phyloP scores from a whole-genome alignment of 169 alveolate genomes.

The Cryptosporidium felis region DNA sequence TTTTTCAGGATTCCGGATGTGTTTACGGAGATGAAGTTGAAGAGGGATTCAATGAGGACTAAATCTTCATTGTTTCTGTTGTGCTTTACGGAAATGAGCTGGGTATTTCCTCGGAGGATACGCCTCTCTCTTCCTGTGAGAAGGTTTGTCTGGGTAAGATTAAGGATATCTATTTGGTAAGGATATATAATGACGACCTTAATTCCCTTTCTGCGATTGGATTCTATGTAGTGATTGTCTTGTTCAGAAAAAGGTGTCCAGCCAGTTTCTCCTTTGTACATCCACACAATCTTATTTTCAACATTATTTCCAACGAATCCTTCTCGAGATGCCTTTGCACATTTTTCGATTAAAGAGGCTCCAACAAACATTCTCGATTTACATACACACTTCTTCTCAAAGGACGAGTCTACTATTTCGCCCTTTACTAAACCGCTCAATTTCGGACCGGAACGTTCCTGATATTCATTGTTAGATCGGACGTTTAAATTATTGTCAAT shows the following conservation, averaged over 20 bases:
- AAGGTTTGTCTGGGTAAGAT: not conserved
- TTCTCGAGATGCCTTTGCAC: too few relatives aligned
- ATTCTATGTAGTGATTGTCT: not conserved
- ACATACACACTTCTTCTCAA: too few relatives aligned
- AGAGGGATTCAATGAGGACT: not conserved
- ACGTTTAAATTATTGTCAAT: too few relatives aligned
- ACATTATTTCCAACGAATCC: too few relatives aligned
- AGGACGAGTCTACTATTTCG: too few relatives aligned
- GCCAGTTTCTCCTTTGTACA: slow-evolving; percentile 17
- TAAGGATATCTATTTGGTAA: not conserved
- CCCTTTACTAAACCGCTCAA: too few relatives aligned
- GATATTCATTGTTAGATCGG: too few relatives aligned
- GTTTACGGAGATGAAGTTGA: not conserved
- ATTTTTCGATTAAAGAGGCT: too few relatives aligned
- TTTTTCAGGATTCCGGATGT: not conserved
- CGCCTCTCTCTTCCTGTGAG: slow-evolving; percentile 27
- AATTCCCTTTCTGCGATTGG: not conserved
- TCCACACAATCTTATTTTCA: too few relatives aligned
- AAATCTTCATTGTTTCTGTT: not conserved
- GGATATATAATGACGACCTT: not conserved
- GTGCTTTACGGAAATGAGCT: not conserved
- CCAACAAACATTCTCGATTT: too few relatives aligned
- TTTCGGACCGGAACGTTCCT: too few relatives aligned
- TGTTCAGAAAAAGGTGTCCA: not conserved
- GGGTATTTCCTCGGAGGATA: not conserved